Conservation (phyloP, 306 rosid species). For the Cucurbita pepo region DNA sequence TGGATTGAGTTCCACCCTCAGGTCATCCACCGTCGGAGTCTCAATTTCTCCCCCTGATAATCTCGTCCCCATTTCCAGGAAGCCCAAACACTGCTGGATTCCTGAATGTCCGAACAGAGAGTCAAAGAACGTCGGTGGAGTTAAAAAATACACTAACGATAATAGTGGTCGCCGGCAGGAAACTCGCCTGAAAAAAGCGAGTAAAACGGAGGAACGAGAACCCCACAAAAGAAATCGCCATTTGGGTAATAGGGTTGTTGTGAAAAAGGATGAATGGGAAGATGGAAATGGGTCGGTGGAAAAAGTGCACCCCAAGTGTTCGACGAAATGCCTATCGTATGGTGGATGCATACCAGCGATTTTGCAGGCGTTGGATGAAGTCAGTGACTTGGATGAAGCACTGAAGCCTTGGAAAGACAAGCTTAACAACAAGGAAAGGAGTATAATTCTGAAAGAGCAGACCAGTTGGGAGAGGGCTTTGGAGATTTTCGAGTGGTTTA, state of each 20-base stretch:
- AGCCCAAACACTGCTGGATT: conserved; percentile 11
- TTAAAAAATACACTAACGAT: conserved; percentile 3
- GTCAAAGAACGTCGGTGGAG: conserved; percentile 11
- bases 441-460: conserved; percentile 61
- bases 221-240: conserved; percentile 7
- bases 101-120: conserved; percentile 17
- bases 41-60: conserved; percentile 32
- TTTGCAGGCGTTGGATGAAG: conserved; percentile 34
- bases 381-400: conserved; percentile 50
- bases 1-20: conserved; percentile 14
- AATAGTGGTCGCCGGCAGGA: conserved; percentile 4
- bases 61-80: conserved; percentile 13
- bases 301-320: conserved; percentile 47
- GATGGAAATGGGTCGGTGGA: background rate
- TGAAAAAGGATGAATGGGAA: background rate
- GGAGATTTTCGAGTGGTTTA: conserved; percentile 62
- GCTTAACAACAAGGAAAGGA: conserved; percentile 48
- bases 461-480: conserved; percentile 45
- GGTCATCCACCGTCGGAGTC: conserved; percentile 14
- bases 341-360: conserved; percentile 54
- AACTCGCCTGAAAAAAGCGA: conserved; percentile 12
- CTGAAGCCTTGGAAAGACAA: conserved; percentile 37
- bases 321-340: conserved; percentile 39
- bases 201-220: conserved; percentile 16
- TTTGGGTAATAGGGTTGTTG: background rate